Conservation (phyloP, 1,284 basidiomycete species). For the Pascua sp. region DNA sequence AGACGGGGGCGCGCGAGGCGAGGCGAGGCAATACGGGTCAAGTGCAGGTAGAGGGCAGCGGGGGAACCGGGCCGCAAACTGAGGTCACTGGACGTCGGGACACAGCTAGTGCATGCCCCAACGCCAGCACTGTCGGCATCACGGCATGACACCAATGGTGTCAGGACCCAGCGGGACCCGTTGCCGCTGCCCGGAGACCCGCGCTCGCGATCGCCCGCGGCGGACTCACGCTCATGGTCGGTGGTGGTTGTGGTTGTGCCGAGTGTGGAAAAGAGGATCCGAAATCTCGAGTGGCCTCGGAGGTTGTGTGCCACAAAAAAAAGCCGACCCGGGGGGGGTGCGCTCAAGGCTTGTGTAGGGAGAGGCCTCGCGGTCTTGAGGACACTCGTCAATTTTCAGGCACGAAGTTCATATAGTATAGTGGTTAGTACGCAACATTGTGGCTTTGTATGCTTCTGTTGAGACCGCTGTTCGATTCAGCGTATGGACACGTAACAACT, state of each 20-base stretch:
- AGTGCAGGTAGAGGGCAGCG: too few species aligned
- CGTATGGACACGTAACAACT: too few species aligned
- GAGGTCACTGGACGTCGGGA: too few species aligned
- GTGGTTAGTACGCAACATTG: constrained; percentile 6
- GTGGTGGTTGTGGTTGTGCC: neutral
- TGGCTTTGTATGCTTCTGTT: neutral
- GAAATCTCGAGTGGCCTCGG: constrained; percentile 12
- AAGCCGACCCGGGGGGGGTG: too few species aligned
- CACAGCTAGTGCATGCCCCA: too few species aligned
- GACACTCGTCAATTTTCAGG: neutral
- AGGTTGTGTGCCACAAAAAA: constrained; percentile 6
- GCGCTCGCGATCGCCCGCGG: constrained; percentile 9
- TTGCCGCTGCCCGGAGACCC: constrained; percentile 1
- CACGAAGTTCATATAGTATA: constrained; percentile 4
- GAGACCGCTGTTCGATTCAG: too few species aligned
- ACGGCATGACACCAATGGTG: neutral
- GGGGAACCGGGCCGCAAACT: neutral
- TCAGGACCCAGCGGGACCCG: neutral
- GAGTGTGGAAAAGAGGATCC: constrained; percentile 9
- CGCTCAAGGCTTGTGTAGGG: too few species aligned
- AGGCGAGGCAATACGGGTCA: neutral
- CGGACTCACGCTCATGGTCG: neutral
- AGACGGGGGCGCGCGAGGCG: neutral
- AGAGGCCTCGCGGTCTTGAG: too few species aligned
- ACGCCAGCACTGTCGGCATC: too few species aligned